Conservation (phyloP, 2,329 filamentous ascomycete genomes). For the Neoscytalidium dimidiatum region DNA sequence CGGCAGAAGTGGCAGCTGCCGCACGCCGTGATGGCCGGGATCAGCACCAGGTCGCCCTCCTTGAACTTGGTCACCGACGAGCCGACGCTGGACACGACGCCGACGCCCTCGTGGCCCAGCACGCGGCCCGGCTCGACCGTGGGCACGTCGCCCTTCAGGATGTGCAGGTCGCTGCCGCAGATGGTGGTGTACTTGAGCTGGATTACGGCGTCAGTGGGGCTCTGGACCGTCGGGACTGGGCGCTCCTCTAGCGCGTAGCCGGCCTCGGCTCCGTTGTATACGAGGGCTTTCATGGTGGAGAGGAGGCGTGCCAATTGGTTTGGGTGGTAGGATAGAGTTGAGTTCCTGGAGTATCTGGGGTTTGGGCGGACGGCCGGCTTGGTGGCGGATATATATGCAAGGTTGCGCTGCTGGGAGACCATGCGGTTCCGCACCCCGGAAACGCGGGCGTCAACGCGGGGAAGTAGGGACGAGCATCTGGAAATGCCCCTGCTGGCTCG, state of each 20-base stretch:
- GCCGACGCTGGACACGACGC: conserved; percentile 46
- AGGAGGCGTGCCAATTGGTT: background rate
- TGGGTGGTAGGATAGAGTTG: background rate
- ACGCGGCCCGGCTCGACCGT: conserved; percentile 49
- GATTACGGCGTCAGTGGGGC: conserved; percentile 52
- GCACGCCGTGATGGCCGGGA: conserved; percentile 55
- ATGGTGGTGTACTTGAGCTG: conserved; percentile 31
- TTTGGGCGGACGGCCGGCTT: background rate
- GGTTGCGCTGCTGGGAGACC: background rate
- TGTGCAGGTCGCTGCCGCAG: conserved; percentile 60
- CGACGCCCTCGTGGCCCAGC: conserved; percentile 56
- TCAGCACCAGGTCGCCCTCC: conserved; percentile 51
- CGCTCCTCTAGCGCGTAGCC: conserved; percentile 14
- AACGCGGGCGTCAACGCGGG: background rate
- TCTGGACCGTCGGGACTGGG: conserved; percentile 31
- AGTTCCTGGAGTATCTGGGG: background rate
- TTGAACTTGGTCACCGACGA: conserved; percentile 39
- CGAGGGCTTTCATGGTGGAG: conserved; percentile 23
- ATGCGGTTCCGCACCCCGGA: conserved; percentile 3
- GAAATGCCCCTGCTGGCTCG: background rate
- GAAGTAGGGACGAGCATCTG: conserved; percentile 1
- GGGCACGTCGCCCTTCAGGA: conserved; percentile 56
- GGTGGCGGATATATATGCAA: background rate
- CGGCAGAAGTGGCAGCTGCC: conserved; percentile 55
- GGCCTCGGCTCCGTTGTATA: conserved; percentile 21